A percentile compares a stretch with the other conserved stretches of the same genome.
phyloP scores from a whole-genome alignment of 495 filamentous ascomycete genomes.

The Tuber microsphaerosporum region DNA sequence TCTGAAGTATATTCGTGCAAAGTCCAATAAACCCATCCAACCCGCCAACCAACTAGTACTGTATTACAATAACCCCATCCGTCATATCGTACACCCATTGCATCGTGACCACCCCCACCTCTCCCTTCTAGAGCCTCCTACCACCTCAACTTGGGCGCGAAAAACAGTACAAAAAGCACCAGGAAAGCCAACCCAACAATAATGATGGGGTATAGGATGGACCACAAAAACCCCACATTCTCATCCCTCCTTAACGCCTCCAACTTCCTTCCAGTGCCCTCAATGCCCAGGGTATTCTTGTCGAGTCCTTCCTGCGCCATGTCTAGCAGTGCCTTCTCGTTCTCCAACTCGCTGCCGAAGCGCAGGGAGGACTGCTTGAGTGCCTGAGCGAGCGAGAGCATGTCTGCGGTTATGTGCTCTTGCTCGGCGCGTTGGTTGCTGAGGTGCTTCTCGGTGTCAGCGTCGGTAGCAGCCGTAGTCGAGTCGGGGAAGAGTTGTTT shows the following conservation, averaged over 20 bases:
- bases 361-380: constrained; percentile 67
- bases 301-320: constrained; percentile 67
- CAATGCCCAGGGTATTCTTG: constrained; percentile 64
- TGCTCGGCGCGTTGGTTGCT: constrained; percentile 70
- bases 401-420: constrained; percentile 71
- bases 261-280: constrained; percentile 66
- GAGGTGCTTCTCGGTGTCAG: constrained; percentile 57
- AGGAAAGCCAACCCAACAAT: constrained; percentile 33
- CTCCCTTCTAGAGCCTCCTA: constrained; percentile 7
- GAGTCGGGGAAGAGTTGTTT: neutral
- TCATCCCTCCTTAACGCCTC: constrained; percentile 26
- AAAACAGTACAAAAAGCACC: constrained; percentile 29
- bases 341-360: constrained; percentile 63
- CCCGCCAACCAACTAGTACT: neutral
- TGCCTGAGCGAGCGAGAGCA: constrained; percentile 66
- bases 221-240: constrained; percentile 33
- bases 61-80: neutral
- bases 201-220: constrained; percentile 31
- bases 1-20: neutral
- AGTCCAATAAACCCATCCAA: neutral
- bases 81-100: neutral
- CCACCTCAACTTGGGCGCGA: constrained; percentile 38
- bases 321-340: constrained; percentile 63
- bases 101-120: neutral
- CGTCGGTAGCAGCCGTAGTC: constrained; percentile 11